Base-by-base conservation (phyloP, 768 basidiomycete species). In the Scleroderma citrinum region DNA sequence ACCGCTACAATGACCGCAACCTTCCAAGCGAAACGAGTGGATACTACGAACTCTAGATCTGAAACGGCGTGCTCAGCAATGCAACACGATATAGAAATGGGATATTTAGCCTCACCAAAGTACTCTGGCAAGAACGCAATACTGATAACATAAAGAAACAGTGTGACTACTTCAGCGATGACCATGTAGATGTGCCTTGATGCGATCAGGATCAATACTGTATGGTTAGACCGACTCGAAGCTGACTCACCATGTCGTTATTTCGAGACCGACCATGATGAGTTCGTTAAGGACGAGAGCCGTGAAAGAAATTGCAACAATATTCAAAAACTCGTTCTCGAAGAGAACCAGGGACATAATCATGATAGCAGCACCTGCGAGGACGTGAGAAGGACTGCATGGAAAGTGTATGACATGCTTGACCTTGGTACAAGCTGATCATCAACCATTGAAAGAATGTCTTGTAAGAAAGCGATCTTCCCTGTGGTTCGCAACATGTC, bases 401-500 rank as follows among this genome's bases (percentile, higher is more conserved):
- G 43, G 32, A 24, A 34, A 41, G 21, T 29, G 17, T 45, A 24
- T 23, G 24, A 44, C 7, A 24, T 11, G 21, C 40, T 69, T 32
- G 17, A 86, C 94, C 95, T 80, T 99, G 96, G 68, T 98, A 99
- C 42, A 97, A 73, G 61, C 92, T 95, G 63, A 98, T 92, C 83
- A 94, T 91, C 53, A 93, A 69, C 96, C 96, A 99, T 53, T 86
- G 80, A 73, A 98, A 98, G 73, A 99, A 99, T 0, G 96, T 99
- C 75, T 96, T 98, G 74, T 88, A 94, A 13, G 92, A 95, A 44
- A 98, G 67, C 3, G 90, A 85, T 47, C 96, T 90, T 4, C 95
- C 95, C 92, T 95, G 59, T 2, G 44, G 39, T n/a, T n/a, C 23
- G 14, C 48, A 14, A n/a, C 40, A 48, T 11, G 37, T 44, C 7